Base-by-base conservation (phyloP, 2,329 filamentous ascomycete species). In the Ascosphaera acerosa region DNA sequence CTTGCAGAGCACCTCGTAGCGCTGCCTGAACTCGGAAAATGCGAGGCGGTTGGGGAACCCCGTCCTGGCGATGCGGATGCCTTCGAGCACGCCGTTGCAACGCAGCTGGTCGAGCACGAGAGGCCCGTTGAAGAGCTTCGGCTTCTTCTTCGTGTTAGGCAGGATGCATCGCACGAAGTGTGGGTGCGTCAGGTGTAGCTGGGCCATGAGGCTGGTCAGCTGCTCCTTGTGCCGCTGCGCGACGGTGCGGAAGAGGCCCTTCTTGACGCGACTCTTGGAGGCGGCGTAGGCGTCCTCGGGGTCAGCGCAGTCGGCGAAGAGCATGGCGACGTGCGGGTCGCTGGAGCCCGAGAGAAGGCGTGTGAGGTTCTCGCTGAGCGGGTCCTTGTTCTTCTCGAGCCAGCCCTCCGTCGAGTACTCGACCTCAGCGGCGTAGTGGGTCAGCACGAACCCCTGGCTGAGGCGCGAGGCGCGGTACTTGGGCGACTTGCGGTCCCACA, bases 341-440 rank as follows among this genome's bases (percentile, higher is more conserved):
- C 63, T 69, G 1, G 89, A 97, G 10, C 64, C 62, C 22, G 82
- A 77, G 20, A 97, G 64, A 5, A 97, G 62, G 15, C 80, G 69
- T 0, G 89, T 97, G 37, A 97, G 65, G 38, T 94, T 97, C 60
- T 97, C 89, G 44, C 94, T 94, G 29, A 97, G 53, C 1, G 87
- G 89, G 44, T 97, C 87, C 50, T 97, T 97, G 60, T 97, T 97
- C 62, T 94, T 97, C 51, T 94, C 84, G 19, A 97, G 58, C 87
- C 87, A 97, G 35, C 76, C 76, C 34, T 84, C 70, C 0, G 87
- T 97, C 0, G 75, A 81, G 49, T 97, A 97, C 50, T 97, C 89
- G 2, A 97, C 87, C 50, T 94, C 87, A 16, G 87, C 82, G 15
- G 87, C 87, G 46, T 97, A 97, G 48, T 97, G 87, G 0, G 87